Conservation (phyloP, 257 asterid genomes). For the Nicotiana tabacum region DNA sequence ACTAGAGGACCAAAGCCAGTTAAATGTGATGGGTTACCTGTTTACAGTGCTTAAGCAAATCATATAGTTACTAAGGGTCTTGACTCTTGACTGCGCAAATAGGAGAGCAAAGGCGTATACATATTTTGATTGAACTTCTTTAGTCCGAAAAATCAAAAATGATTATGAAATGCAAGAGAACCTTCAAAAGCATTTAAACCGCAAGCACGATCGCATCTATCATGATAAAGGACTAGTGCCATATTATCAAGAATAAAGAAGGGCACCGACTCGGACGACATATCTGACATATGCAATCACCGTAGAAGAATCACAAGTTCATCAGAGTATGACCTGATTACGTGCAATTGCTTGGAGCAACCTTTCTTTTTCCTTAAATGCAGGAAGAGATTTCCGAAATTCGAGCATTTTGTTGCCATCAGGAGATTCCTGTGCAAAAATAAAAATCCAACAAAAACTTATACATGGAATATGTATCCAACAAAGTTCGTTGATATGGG, state of each 20-base stretch:
- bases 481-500: background rate
- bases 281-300: constrained; percentile 5
- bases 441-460: background rate
- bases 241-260: background rate
- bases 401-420: constrained; percentile 84
- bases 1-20: background rate
- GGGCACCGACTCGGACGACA: background rate
- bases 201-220: background rate
- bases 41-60: background rate
- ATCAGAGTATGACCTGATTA: constrained; percentile 61
- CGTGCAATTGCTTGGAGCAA: constrained; percentile 90
- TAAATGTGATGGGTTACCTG: background rate
- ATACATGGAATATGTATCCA: background rate
- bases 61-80: background rate
- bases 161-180: constrained; percentile 1
- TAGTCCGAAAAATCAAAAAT: background rate
- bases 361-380: constrained; percentile 88
- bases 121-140: background rate
- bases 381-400: constrained; percentile 87
- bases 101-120: background rate
- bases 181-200: background rate
- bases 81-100: background rate
- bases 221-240: background rate
- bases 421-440: constrained; percentile 67
- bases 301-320: constrained; percentile 6